phyloP scores from a whole-genome alignment of 2,329 filamentous ascomycete species.

The Alternaria brassicae region DNA sequence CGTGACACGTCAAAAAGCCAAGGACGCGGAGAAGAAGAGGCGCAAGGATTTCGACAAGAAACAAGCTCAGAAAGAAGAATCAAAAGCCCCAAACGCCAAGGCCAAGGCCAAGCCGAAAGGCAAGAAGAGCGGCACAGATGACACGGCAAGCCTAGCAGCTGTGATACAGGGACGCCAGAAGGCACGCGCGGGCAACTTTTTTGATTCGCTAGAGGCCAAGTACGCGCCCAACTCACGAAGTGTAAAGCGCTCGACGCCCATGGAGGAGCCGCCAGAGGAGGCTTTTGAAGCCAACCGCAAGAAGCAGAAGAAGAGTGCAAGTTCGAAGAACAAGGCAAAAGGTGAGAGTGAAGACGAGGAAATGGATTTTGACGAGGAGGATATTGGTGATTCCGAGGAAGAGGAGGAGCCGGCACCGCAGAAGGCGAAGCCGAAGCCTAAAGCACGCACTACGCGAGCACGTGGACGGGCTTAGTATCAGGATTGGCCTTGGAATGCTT shows the following conservation, averaged over 20 bases:
- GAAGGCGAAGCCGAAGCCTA: constrained; percentile 29
- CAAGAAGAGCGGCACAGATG: constrained; percentile 41
- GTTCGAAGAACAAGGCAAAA: constrained; percentile 29
- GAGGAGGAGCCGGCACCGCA: constrained; percentile 27
- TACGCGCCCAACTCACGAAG: constrained; percentile 49
- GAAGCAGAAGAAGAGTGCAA: constrained; percentile 32
- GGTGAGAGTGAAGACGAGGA: constrained; percentile 30
- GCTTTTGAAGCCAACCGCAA: constrained; percentile 56
- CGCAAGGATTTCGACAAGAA: constrained; percentile 58
- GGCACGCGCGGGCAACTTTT: constrained; percentile 45
- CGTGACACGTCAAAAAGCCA: constrained; percentile 38
- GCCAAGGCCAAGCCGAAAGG: constrained; percentile 55
- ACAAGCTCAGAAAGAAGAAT: constrained; percentile 62
- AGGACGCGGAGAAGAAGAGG: constrained; percentile 46
- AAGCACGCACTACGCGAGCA: constrained; percentile 21
- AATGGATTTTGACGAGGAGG: constrained; percentile 35
- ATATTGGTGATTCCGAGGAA: constrained; percentile 35
- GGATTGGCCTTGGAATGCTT: neutral
- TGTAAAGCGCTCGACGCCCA: constrained; percentile 54
- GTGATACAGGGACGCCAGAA: constrained; percentile 49
- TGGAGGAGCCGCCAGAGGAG: constrained; percentile 69
- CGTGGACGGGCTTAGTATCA: constrained; percentile 23
- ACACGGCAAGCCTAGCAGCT: constrained; percentile 47
- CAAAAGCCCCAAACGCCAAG: constrained; percentile 52
- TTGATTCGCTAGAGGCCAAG: constrained; percentile 45